Evolutionary conservation across 495 filamentous ascomycete species (phyloP).

Genomic region (Neurospora sp.): DNA sequence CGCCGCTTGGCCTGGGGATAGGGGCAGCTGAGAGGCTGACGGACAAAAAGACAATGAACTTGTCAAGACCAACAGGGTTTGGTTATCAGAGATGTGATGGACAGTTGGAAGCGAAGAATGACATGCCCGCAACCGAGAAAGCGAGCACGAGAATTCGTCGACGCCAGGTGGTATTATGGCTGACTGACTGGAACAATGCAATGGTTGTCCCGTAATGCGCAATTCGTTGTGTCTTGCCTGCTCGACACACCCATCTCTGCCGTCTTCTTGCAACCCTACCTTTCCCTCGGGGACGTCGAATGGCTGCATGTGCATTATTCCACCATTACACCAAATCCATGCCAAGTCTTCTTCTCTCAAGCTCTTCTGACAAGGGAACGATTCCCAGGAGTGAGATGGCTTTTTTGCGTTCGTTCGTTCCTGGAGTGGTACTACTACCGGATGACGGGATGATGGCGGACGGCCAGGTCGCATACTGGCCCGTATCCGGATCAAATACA

Average conservation of each 20-base stretch:
- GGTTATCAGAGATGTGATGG: background rate
- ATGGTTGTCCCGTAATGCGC: background rate
- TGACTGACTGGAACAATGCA: background rate
- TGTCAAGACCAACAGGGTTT: background rate
- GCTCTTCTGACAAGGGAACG: background rate
- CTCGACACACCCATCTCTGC: background rate
- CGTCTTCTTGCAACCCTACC: background rate
- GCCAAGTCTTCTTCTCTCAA: background rate
- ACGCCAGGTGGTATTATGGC: background rate
- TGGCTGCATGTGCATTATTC: background rate
- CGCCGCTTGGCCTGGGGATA: background rate
- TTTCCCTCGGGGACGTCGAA: background rate
- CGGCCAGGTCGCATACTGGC: background rate
- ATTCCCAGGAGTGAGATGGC: background rate
- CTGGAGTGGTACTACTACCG: background rate
- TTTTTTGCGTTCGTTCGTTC: background rate
- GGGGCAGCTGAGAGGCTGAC: background rate
- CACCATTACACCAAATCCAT: background rate
- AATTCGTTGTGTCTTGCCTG: background rate
- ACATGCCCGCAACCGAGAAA: background rate
- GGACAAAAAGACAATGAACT: background rate
- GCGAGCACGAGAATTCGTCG: background rate
- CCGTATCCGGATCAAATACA: background rate
- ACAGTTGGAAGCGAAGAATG: background rate
- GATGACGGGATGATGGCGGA: background rate